phyloP scores from a whole-genome alignment of 2,329 filamentous ascomycete genomes.

The Pseudogymnoascus sp. region DNA sequence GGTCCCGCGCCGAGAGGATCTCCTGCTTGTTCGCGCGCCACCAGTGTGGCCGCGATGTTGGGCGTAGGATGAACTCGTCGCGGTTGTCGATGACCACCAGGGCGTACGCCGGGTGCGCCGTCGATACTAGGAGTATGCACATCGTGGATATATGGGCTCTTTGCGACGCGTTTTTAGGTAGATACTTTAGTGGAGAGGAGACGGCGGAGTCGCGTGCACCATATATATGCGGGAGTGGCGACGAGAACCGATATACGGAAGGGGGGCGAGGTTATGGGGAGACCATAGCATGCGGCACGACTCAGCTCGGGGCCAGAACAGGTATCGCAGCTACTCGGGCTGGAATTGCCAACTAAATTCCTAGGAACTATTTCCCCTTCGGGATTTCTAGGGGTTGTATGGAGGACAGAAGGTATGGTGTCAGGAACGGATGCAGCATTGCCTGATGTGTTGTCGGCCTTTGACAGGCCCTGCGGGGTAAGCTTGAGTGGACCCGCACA shows the following conservation, averaged over 20 bases:
- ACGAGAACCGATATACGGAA: background rate
- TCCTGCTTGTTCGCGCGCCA: constrained; percentile 35
- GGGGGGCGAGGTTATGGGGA: background rate
- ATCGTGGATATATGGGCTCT: constrained; percentile 35
- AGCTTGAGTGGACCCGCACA: background rate
- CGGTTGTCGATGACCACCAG: constrained; percentile 71
- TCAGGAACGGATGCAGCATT: background rate
- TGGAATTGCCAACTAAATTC: background rate
- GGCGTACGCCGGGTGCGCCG: constrained; percentile 65
- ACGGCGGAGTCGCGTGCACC: background rate
- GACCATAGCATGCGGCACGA: background rate
- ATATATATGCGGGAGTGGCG: background rate
- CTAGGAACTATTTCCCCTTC: background rate
- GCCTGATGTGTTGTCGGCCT: constrained; percentile 2
- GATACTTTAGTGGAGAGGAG: background rate
- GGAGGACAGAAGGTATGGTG: background rate
- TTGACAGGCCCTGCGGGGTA: constrained; percentile 1
- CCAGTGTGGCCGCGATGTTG: constrained; percentile 57
- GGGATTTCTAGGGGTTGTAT: background rate
- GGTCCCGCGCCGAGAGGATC: constrained; percentile 52
- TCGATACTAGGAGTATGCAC: constrained; percentile 73
- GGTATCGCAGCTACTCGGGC: background rate
- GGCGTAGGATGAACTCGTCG: constrained; percentile 62
- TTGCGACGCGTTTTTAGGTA: background rate
- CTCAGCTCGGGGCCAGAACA: background rate